Evolutionary conservation across 2,329 filamentous ascomycete species (phyloP), one percentile per base, ranked within the genome.

Genomic region (Tympanopsis confertula): DNA sequence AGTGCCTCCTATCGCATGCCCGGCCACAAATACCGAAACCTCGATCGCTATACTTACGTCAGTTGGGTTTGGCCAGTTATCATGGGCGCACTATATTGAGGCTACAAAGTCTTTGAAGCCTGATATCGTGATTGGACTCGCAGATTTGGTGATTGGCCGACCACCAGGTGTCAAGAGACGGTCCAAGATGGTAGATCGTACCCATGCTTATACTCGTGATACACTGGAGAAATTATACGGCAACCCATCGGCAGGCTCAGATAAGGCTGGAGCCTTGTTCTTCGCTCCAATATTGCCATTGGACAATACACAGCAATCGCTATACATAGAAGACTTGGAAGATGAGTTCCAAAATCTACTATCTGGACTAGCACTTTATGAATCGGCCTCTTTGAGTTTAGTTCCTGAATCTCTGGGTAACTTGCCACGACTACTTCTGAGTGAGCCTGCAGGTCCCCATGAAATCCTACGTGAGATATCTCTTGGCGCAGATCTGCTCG

Each of bases 121-220:
- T 0, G 78, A 82, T 48, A 70, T 82, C 35, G 63, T 74, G 2
- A 56, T 81, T 5, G 70, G 66, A 0, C 45, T 80, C 42, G 68
- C 69, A 4, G 78, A 82, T 50, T 56, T 79, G 17, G 65, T 71
- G 3, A 63, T 64, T 35, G 66, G 65, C 10, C 62, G 60, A 13
- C 47, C 51, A 3, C 59, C 71, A 0, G 70, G 74, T 10, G 51
- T 58, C 20, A 80, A 77, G 54, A 59, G 78, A 36, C 64, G 69
- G 22, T 69, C 67, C 41, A 78, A 72, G 49, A 81, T 80, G 61
- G 71, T 68, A 29, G 74, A 78, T 48, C 61, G 78, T 38, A 80
- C 72, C 1, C 71, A 77, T 46, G 58, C 57, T 12, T 82, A 73
- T 70, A 63, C 74, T 37, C 62, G 64, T 18, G 68, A 75, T 44